Conservation (phyloP, 257 asterid genomes). For the Echium plantagineum region DNA sequence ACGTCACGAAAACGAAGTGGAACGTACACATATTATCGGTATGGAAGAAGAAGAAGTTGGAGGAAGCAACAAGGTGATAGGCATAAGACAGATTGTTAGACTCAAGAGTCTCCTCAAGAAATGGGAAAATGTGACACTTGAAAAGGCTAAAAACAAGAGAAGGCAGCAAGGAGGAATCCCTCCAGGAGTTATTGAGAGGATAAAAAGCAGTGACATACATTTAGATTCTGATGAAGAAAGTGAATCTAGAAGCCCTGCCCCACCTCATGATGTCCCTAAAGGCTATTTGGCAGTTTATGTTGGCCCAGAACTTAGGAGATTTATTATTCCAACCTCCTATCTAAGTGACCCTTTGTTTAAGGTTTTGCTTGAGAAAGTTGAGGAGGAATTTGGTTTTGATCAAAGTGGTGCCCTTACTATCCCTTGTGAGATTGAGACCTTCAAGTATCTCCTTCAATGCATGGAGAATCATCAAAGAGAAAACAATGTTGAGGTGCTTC, state of each 20-base stretch:
- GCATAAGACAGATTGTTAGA: slow-evolving; percentile 65
- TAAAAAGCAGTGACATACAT: slow-evolving; percentile 10
- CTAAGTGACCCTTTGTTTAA: slow-evolving; percentile 53
- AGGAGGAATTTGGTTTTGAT: slow-evolving; percentile 75
- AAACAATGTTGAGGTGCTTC: neutral
- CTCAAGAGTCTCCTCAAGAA: slow-evolving; percentile 51
- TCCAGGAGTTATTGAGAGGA: slow-evolving; percentile 25
- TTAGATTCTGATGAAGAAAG: slow-evolving; percentile 34
- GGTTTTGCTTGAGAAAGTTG: slow-evolving; percentile 51
- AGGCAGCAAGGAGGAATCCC: slow-evolving; percentile 23
- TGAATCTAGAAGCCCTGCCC: slow-evolving; percentile 27
- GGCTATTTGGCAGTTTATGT: slow-evolving; percentile 36
- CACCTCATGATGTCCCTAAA: slow-evolving; percentile 28
- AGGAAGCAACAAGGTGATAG: slow-evolving; percentile 44
- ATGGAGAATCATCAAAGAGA: slow-evolving; percentile 34
- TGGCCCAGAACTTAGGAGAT: slow-evolving; percentile 45
- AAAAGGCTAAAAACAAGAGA: slow-evolving; percentile 15
- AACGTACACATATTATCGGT: no score
- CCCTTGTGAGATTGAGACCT: slow-evolving; percentile 58
- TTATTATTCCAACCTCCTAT: slow-evolving; percentile 53
- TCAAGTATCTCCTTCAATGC: slow-evolving; percentile 27
- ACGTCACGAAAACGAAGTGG: no score
- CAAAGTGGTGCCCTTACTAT: slow-evolving; percentile 54
- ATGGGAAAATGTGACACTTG: slow-evolving; percentile 54
- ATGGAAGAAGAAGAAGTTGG: slow-evolving; percentile 39